Conservation (phyloP, 352 stramenopile species). For the Lagenidium sp. region DNA sequence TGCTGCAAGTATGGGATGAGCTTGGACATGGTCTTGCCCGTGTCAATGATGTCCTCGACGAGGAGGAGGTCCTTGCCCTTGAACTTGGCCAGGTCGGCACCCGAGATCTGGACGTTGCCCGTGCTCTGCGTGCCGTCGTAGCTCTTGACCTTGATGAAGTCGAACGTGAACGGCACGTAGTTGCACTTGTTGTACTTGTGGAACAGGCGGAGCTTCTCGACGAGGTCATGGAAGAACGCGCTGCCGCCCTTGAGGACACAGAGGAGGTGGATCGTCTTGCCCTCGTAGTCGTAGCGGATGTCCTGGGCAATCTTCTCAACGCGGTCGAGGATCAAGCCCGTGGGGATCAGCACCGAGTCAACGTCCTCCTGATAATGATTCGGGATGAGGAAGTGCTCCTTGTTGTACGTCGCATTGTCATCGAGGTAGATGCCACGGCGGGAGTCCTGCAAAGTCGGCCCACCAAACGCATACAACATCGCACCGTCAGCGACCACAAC, state of each 20-base stretch:
- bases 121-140: conserved; percentile 91
- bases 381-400: conserved; percentile 72
- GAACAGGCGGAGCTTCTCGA: conserved; percentile 75
- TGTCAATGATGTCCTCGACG: conserved; percentile 98
- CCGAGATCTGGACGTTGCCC: conserved; percentile 89
- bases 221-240: conserved; percentile 86
- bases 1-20: conserved; percentile 84
- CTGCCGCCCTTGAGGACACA: conserved; percentile 89
- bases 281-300: conserved; percentile 85
- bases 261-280: conserved; percentile 86
- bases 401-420: conserved; percentile 54
- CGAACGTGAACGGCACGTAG: conserved; percentile 90
- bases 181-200: conserved; percentile 86
- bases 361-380: conserved; percentile 77
- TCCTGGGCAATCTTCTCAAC: conserved; percentile 90
- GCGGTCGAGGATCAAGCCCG: conserved; percentile 86
- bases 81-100: conserved; percentile 79
- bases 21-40: conserved; percentile 90
- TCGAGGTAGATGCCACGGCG: conserved; percentile 47
- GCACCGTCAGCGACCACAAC: too few species aligned
- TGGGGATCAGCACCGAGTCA: conserved; percentile 83
- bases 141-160: conserved; percentile 93
- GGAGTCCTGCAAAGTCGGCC: too few species aligned
- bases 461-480: too few species aligned
- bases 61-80: conserved; percentile 90